Conservation (phyloP, 2,329 filamentous ascomycete genomes). For the Fusarium equiseti region DNA sequence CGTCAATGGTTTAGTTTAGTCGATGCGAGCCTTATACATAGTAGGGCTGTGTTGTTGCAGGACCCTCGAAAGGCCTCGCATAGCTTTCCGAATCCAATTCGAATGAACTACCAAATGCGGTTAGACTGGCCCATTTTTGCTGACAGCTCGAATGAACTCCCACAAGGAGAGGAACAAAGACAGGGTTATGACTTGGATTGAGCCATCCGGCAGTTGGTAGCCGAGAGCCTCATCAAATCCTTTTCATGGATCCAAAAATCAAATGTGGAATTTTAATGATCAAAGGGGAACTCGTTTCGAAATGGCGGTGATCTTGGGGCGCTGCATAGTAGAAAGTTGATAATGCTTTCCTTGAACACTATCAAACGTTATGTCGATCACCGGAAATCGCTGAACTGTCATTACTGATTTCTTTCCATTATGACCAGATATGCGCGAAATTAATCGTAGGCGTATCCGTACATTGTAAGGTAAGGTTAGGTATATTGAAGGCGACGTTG, state of each 20-base stretch:
- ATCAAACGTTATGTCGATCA: not conserved
- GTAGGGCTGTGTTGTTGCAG: slow-evolving; percentile 35
- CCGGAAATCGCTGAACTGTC: not conserved
- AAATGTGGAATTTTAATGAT: not conserved
- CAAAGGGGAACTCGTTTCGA: not conserved
- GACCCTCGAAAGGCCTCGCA: slow-evolving; percentile 38
- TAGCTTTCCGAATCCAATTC: slow-evolving; percentile 39
- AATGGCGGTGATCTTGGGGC: not conserved
- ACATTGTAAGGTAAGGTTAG: not conserved
- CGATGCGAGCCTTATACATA: slow-evolving; percentile 16
- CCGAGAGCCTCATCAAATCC: not conserved
- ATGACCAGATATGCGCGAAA: not conserved
- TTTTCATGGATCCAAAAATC: not conserved
- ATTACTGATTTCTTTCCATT: not conserved
- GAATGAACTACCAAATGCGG: slow-evolving; percentile 41
- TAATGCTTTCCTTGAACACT: not conserved
- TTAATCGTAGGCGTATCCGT: not conserved
- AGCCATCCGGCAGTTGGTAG: not conserved
- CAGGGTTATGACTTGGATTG: not conserved
- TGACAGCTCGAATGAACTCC: slow-evolving; percentile 24
- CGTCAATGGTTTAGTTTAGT: not conserved
- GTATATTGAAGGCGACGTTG: not conserved
- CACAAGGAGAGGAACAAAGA: not conserved
- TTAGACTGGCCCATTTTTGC: not conserved
- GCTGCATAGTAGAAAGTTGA: not conserved